Evolutionary conservation across 1,284 basidiomycete genomes (phyloP).

Genomic region (Pulchroboletus neoregius): DNA sequence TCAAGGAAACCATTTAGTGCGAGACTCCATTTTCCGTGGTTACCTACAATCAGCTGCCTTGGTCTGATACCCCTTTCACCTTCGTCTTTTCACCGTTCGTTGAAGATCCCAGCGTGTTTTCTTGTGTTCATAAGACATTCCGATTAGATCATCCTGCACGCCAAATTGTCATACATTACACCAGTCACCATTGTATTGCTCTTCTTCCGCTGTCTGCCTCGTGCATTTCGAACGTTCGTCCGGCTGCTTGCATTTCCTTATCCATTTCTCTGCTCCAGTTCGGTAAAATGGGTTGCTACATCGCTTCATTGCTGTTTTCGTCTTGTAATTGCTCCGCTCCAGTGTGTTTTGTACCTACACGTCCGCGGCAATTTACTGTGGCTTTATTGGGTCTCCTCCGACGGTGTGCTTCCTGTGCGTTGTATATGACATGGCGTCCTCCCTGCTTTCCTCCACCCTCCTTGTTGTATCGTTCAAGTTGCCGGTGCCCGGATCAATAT

Average conservation of each 20-base stretch:
- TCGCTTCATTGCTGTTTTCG: conserved; percentile 17
- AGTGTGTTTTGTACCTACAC: conserved; percentile 1
- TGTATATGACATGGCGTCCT: conserved; percentile 10
- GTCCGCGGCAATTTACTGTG: conserved; percentile 1
- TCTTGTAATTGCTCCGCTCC: conserved; percentile 10
- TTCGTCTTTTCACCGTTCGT: background rate
- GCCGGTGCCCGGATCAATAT: background rate
- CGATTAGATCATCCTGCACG: background rate
- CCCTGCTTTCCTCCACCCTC: background rate
- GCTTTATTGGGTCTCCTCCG: conserved; percentile 28
- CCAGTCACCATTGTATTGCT: conserved; percentile 4
- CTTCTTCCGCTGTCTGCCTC: background rate
- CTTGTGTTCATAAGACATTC: conserved; percentile 9
- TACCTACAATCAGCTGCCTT: conserved; percentile 69
- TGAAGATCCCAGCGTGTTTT: background rate
- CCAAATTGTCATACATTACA: conserved; percentile 10
- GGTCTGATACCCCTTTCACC: conserved; percentile 36
- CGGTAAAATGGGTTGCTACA: background rate
- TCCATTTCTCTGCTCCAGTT: background rate
- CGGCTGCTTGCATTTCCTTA: conserved; percentile 10
- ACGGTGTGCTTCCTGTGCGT: conserved; percentile 11
- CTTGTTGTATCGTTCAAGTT: background rate
- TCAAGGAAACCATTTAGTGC: conserved; percentile 40
- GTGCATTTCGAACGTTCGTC: background rate
- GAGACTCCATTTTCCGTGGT: conserved; percentile 69